These are phyloP conservation scores for Trametes coccinea DNA, from an alignment of 768 basidiomycete genomes.

Conservation along the genomic window DNA sequence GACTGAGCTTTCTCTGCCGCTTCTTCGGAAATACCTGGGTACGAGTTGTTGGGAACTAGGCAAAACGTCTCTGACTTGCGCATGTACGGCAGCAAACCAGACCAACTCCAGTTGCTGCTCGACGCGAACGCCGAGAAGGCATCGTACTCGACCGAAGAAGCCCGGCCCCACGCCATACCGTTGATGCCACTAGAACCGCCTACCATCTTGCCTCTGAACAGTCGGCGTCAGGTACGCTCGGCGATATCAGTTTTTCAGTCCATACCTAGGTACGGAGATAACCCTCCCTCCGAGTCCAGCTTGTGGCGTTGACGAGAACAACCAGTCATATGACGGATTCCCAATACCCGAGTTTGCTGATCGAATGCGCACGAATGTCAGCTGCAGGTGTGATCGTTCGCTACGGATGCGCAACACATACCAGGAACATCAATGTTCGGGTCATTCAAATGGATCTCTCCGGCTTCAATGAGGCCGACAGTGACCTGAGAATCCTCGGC, in stretches of 20 bases:
- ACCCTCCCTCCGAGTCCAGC: too few species aligned
- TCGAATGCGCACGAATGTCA: too few species aligned
- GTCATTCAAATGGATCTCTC: not conserved
- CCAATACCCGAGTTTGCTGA: not conserved
- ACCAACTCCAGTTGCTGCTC: too few species aligned
- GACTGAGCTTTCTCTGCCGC: too few species aligned
- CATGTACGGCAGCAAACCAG: too few species aligned
- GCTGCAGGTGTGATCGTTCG: too few species aligned
- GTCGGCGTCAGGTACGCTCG: not conserved
- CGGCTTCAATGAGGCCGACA: not conserved
- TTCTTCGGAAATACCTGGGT: too few species aligned
- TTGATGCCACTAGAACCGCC: not conserved
- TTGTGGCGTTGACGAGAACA: not conserved
- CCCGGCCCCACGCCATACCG: not conserved
- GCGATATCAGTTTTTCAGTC: too few species aligned
- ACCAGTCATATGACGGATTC: conserved; percentile 1
- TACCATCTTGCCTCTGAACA: not conserved
- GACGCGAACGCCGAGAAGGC: not conserved
- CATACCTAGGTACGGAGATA: too few species aligned
- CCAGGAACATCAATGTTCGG: not conserved
- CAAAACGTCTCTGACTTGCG: too few species aligned
- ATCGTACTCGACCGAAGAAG: not conserved
- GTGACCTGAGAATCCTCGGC: not conserved
- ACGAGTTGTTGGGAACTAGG: too few species aligned
- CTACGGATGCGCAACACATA: not conserved